These are phyloP conservation scores for Diaporthe batatas DNA, from an alignment of 2,329 filamentous ascomycete genomes.

Conservation along the genomic window DNA sequence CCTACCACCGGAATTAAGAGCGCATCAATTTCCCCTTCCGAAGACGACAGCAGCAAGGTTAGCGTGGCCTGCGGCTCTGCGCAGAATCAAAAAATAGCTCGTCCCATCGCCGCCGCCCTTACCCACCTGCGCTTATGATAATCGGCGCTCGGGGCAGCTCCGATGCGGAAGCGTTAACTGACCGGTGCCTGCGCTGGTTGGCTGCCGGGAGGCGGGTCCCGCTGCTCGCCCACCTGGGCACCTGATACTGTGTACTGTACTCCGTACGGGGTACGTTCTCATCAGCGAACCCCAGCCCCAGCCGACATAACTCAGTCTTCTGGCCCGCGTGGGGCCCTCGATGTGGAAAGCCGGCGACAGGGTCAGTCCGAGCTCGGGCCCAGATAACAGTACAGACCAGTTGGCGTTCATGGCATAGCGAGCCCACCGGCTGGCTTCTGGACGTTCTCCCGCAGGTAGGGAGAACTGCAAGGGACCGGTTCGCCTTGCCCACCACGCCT, in stretches of 20 bases:
- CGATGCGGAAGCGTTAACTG: constrained; percentile 8
- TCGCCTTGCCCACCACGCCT: constrained; percentile 19
- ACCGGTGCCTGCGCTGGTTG: constrained; percentile 14
- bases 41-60: constrained; percentile 1
- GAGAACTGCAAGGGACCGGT: neutral
- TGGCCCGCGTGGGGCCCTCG: constrained; percentile 6
- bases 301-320: neutral
- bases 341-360: constrained; percentile 28
- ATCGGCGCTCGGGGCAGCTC: constrained; percentile 31
- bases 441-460: constrained; percentile 2
- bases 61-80: constrained; percentile 36
- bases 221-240: neutral
- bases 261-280: neutral
- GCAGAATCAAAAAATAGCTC: constrained; percentile 11
- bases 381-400: neutral
- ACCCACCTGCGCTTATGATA: constrained; percentile 21
- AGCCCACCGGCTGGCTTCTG: neutral
- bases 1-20: constrained; percentile 1
- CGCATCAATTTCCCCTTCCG: constrained; percentile 12
- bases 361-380: constrained; percentile 8
- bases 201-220: constrained; percentile 1
- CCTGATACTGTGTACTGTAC: constrained; percentile 14
- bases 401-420: neutral
- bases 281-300: constrained; percentile 4
- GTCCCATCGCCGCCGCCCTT: constrained; percentile 14